phyloP scores from a whole-genome alignment of 148 eudicot species.

The Cornus kousa region DNA sequence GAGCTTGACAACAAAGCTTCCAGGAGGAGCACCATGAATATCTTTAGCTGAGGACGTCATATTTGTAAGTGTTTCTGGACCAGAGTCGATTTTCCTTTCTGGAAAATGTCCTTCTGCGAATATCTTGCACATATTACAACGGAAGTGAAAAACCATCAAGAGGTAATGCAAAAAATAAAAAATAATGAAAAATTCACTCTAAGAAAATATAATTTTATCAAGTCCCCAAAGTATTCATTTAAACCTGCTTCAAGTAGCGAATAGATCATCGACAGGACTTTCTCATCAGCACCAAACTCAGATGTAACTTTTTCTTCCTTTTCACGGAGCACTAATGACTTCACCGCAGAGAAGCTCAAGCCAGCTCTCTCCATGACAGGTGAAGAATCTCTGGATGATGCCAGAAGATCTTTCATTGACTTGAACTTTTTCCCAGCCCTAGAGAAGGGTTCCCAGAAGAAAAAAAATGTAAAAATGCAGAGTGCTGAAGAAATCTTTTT shows the following conservation, averaged over 20 bases:
- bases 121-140: constrained; percentile 76
- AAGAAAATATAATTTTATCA: constrained; percentile 2
- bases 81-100: constrained; percentile 52
- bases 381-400: constrained; percentile 69
- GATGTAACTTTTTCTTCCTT: constrained; percentile 65
- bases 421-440: constrained; percentile 63
- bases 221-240: constrained; percentile 28
- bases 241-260: constrained; percentile 67
- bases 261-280: constrained; percentile 59
- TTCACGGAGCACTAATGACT: constrained; percentile 72
- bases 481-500: background rate
- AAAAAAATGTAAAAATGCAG: background rate
- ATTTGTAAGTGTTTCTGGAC: constrained; percentile 37
- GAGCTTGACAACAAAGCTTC: constrained; percentile 70
- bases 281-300: constrained; percentile 64
- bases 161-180: constrained; percentile 19
- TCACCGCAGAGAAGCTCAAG: constrained; percentile 67
- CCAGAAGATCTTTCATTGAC: constrained; percentile 69
- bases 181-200: background rate
- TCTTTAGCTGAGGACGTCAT: constrained; percentile 67
- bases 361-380: constrained; percentile 82
- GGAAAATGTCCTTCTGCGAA: constrained; percentile 83
- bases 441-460: constrained; percentile 12
- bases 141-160: constrained; percentile 60
- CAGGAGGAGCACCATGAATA: constrained; percentile 83